Conservation (phyloP, 768 basidiomycete species). For the Suillus alpinus region DNA sequence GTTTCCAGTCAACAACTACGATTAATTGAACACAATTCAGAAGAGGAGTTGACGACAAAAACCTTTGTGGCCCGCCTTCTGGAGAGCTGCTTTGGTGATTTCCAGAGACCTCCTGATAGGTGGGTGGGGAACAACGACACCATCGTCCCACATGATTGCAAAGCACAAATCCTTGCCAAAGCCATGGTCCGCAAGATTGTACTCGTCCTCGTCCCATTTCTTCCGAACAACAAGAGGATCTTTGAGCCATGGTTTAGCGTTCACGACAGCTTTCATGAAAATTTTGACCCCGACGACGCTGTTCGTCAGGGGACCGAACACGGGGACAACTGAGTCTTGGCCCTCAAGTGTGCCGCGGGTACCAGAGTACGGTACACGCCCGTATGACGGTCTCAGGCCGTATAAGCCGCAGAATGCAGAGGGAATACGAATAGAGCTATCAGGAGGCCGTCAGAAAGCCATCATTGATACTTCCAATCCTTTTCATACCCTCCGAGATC, state of each 20-base stretch:
- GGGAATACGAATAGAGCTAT: constrained; percentile 71
- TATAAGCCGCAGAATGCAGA: constrained; percentile 67
- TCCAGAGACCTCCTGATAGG: constrained; percentile 62
- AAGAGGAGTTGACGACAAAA: constrained; percentile 4
- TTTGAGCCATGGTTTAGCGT: constrained; percentile 58
- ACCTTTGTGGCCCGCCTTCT: constrained; percentile 67
- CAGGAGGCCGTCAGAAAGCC: neutral
- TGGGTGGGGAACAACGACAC: constrained; percentile 56
- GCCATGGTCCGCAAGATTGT: constrained; percentile 57
- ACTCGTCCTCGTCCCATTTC: constrained; percentile 59
- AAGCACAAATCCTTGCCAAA: constrained; percentile 51
- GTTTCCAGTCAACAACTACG: constrained; percentile 70
- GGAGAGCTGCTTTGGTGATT: constrained; percentile 51
- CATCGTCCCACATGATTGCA: constrained; percentile 68
- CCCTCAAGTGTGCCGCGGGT: constrained; percentile 65
- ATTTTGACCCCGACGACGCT: constrained; percentile 58
- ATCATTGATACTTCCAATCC: neutral
- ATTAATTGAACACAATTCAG: neutral
- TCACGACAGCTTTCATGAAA: constrained; percentile 65
- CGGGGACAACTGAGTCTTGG: constrained; percentile 66
- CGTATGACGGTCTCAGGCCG: constrained; percentile 65
- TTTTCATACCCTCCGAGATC: constrained; percentile 68
- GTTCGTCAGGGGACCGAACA: constrained; percentile 68
- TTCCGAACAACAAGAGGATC: constrained; percentile 61
- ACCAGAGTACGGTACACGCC: constrained; percentile 69